Evolutionary conservation across 2,329 filamentous ascomycete species (phyloP).

Genomic region (Fusarium sp.): DNA sequence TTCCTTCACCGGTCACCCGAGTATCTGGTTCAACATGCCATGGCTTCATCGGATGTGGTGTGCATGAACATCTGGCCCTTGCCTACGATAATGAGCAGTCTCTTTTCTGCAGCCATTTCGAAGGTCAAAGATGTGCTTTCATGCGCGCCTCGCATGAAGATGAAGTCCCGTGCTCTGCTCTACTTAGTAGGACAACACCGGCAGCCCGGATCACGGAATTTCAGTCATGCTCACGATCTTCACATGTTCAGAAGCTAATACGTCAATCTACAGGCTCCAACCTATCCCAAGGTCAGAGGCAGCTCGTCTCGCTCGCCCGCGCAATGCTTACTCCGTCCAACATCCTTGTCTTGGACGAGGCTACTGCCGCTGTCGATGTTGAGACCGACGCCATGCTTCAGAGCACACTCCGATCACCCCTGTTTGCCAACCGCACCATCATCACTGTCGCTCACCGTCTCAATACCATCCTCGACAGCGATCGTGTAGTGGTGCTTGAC

Average conservation of each 20-base stretch:
- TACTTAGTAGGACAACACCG: constrained; percentile 19
- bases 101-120: constrained; percentile 31
- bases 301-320: constrained; percentile 92
- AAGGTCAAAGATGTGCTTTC: constrained; percentile 49
- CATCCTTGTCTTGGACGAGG: constrained; percentile 96
- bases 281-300: constrained; percentile 93
- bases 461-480: constrained; percentile 92
- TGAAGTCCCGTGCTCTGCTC: constrained; percentile 51
- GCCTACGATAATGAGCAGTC: constrained; percentile 27
- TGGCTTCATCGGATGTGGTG: constrained; percentile 27
- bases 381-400: constrained; percentile 79
- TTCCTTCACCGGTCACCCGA: constrained; percentile 34
- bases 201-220: constrained; percentile 10
- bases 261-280: constrained; percentile 79
- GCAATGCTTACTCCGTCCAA: constrained; percentile 96
- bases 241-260: constrained; percentile 40
- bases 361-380: constrained; percentile 83
- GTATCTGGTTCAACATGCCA: constrained; percentile 37
- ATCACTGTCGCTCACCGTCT: constrained; percentile 99
- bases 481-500: constrained; percentile 94
- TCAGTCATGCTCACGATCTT: constrained; percentile 10
- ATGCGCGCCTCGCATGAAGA: constrained; percentile 55
- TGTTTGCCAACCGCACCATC: constrained; percentile 93
- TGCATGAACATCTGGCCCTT: constrained; percentile 28
- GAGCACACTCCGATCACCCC: constrained; percentile 71